Evolutionary conservation across 75 land plant genomes (phyloP).

Genomic region (Isoetes taiwanensis): DNA sequence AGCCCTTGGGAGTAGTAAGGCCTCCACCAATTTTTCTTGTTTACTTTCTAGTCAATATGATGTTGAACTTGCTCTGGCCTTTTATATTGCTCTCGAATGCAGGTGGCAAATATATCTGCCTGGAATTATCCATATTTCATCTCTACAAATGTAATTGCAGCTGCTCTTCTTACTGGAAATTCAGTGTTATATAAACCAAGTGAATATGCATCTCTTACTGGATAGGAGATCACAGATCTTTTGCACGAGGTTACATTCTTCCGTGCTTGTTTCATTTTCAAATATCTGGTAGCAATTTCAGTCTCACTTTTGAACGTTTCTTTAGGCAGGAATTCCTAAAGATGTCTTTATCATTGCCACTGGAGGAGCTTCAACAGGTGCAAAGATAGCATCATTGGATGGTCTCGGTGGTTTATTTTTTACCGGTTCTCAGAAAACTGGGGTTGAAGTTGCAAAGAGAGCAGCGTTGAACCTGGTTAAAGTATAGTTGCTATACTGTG

Average conservation of each 20-base stretch:
- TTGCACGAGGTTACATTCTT: slow-evolving; percentile 6
- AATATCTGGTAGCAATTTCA: background rate
- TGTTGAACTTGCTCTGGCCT: background rate
- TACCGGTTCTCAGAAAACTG: slow-evolving; percentile 20
- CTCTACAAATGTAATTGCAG: slow-evolving; percentile 18
- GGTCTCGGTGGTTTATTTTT: slow-evolving; percentile 19
- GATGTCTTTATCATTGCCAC: slow-evolving; percentile 14
- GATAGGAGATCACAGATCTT: slow-evolving; percentile 12
- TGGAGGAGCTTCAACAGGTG: slow-evolving; percentile 12
- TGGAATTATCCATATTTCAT: slow-evolving; percentile 23
- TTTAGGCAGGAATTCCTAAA: slow-evolving; percentile 12
- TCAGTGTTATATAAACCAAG: slow-evolving; percentile 20
- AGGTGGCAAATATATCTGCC: slow-evolving; percentile 21
- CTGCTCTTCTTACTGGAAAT: slow-evolving; percentile 20
- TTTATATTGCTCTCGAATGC: no score
- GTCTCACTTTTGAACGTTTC: background rate
- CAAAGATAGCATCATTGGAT: slow-evolving; percentile 11
- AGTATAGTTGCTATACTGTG: no score
- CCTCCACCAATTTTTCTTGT: background rate
- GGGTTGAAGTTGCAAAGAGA: slow-evolving; percentile 15
- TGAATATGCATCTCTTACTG: slow-evolving; percentile 18
- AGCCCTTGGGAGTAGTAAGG: background rate
- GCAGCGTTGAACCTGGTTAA: slow-evolving; percentile 19
- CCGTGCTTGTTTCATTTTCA: background rate
- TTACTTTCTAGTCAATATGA: background rate